Evolutionary conservation across 1,284 basidiomycete genomes (phyloP), one percentile per base, ranked within the genome.

Genomic region (Naganishia albida): DNA sequence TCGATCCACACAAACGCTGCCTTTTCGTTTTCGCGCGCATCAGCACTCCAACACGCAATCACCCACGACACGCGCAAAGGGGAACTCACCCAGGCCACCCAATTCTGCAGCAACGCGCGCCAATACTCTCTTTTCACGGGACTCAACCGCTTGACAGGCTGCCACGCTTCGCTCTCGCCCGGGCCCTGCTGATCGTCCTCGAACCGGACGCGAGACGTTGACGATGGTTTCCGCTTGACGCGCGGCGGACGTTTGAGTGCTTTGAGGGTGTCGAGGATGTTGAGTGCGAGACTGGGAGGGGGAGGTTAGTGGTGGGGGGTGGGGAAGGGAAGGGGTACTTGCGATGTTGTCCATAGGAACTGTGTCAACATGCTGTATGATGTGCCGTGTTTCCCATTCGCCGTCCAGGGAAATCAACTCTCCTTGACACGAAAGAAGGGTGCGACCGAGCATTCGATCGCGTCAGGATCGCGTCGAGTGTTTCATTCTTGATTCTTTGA

Each of bases 11-110:
- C 30, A 16, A 40, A 50, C 34, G 48, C 57, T 7, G 38, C 38
- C 56, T 59, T 43, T n/a, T 16, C n/a, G 25, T 59, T 43, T n/a
- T 16, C n/a, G 25, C 18, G 20, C 10, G 20, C 3, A 28, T 49
- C 23, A 49, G 20, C 26, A 20, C 13, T 15, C 42, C 42, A 43
- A 6, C n/a, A 20, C 16, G 16, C 15, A 43, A 43, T 6, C n/a
- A 6, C n/a, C 42, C 57, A 60, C 18, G 57, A 16, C 20, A 60
- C 49, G 46, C 16, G 20, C 10, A 48, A 48, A n/a, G 1, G 18
- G 18, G n/a, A 16, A 49, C 56, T 59, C 56, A 59, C 56, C 57
- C 57, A 60, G 7, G 57, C 25, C 20, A 60, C 49, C 57, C 57
- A 60, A 28, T 60, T 60, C 57, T 60, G 57, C 20, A 60, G 39